phyloP scores from a whole-genome alignment of 805 yeast genomes.

The Candida ponderosae region DNA sequence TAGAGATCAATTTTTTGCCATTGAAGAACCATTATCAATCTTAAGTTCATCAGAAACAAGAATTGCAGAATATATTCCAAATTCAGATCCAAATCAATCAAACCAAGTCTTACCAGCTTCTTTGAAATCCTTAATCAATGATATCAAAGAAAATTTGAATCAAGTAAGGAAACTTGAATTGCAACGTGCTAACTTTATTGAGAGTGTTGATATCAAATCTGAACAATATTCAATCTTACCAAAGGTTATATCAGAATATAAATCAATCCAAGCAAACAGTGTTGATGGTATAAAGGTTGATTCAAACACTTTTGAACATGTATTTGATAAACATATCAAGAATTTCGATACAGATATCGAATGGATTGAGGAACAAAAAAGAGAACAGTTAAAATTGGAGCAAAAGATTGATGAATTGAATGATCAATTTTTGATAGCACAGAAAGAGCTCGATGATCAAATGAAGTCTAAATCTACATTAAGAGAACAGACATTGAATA shows the following conservation, averaged over 20 bases:
- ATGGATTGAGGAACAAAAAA: conserved; percentile 34
- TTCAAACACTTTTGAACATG: conserved; percentile 27
- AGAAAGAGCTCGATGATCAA: conserved; percentile 4
- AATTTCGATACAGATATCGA: conserved; percentile 42
- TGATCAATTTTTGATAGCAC: conserved; percentile 13
- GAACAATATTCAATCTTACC: conserved; percentile 43
- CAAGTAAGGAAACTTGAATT: conserved; percentile 27
- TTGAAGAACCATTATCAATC: conserved; percentile 37
- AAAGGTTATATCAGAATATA: conserved; percentile 41
- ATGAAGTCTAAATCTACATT: conserved; percentile 8
- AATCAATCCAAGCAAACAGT: conserved; percentile 14
- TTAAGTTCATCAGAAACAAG: conserved; percentile 29
- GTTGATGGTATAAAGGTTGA: conserved; percentile 15
- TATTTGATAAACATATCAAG: conserved; percentile 35
- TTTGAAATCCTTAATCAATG: conserved; percentile 26
- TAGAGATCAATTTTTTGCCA: conserved; percentile 33
- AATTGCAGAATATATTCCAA: conserved; percentile 22
- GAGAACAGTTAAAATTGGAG: conserved; percentile 30
- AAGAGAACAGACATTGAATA: conserved; percentile 43
- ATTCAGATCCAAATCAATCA: conserved; percentile 20
- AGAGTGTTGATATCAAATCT: conserved; percentile 36
- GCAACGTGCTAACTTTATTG: conserved; percentile 31
- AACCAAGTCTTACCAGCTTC: conserved; percentile 22
- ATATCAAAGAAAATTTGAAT: conserved; percentile 22
- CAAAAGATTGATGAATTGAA: conserved; percentile 28